These are phyloP conservation scores for Synchytrium microbalum DNA, from an alignment of 371 early-diverging fungal species.

Conservation along the genomic window DNA sequence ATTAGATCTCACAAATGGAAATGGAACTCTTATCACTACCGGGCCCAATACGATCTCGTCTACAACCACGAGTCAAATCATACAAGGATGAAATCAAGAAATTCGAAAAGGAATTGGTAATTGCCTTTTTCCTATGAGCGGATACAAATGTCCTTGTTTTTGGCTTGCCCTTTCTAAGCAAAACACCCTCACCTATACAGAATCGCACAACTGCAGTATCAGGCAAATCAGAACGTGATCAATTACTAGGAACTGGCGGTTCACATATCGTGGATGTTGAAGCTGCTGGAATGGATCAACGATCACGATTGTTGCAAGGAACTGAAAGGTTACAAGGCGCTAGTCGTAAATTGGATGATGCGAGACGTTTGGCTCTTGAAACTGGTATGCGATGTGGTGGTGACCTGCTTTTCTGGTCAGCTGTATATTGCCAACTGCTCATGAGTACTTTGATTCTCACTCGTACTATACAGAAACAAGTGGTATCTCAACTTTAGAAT, in stretches of 20 bases:
- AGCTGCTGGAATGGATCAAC: conserved; percentile 62
- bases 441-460: neutral
- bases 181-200: too few species aligned
- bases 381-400: conserved; percentile 45
- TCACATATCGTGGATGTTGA: conserved; percentile 32
- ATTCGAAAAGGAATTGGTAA: conserved; percentile 65
- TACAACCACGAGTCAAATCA: conserved; percentile 61
- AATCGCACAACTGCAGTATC: conserved; percentile 7
- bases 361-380: conserved; percentile 84
- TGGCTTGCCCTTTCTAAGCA: too few species aligned
- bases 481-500: conserved; percentile 75
- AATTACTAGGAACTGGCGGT: conserved; percentile 29
- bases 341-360: conserved; percentile 72
- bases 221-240: conserved; percentile 31
- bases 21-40: conserved; percentile 78
- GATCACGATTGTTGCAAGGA: conserved; percentile 71
- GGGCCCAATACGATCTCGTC: conserved; percentile 51
- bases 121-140: neutral
- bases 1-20: conserved; percentile 83
- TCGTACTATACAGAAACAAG: conserved; percentile 50
- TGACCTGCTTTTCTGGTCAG: neutral
- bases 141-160: neutral
- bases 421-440: neutral
- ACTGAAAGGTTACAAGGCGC: conserved; percentile 76
- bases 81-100: conserved; percentile 73